Base-by-base conservation (phyloP, 2,329 filamentous ascomycete species). In the Cordyceps militaris region DNA sequence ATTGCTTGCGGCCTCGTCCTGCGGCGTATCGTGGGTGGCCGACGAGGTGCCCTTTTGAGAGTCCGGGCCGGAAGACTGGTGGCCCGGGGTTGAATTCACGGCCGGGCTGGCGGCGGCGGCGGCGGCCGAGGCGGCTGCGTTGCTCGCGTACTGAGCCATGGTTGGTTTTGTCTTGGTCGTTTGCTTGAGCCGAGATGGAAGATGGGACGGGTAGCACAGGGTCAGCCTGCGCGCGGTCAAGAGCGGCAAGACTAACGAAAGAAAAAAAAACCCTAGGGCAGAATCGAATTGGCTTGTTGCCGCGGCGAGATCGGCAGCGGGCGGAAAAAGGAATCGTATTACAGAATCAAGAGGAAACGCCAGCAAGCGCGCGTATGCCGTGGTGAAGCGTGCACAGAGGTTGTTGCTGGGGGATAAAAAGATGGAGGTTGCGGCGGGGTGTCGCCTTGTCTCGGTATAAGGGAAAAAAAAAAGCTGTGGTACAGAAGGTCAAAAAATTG, bases 371-470 rank as follows among this genome's bases (percentile, higher is more conserved):
- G 51, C 51, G 52, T 55, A 54, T 47, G 52, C 52, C 52, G 52
- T 55, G 30, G 42, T 55, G 52, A 55, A 55, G 52, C 52, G 53
- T 56, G 44, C 53, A 34, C 53, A 32, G 28, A 44, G n/a, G 38
- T 40, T 47, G 6, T 42, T n/a, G 36, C 40, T 46, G 43, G 26
- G 38, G 57, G 34, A n/a, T n/a, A n/a, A n/a, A n/a, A n/a, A 50
- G 50, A 56, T 16, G 30, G 21, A n/a, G 24, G 24, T 21, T 14
- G 51, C 21, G 44, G 53, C 24, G 53, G 53, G 30, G 43, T 49
- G 23, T 30, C 57, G 51, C 44, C 50, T 48, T 54, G 57, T 53
- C 43, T 55, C 48, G 64, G 63, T 58, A 61, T 63, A 65, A 51
- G 24, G 28, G 24, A 38, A 59, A 51, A 47, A 50, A 57, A 55